Evolutionary conservation across 805 yeast species (phyloP), one percentile per base, ranked within the genome.

Genomic region (Henningerozyma blattae): DNA sequence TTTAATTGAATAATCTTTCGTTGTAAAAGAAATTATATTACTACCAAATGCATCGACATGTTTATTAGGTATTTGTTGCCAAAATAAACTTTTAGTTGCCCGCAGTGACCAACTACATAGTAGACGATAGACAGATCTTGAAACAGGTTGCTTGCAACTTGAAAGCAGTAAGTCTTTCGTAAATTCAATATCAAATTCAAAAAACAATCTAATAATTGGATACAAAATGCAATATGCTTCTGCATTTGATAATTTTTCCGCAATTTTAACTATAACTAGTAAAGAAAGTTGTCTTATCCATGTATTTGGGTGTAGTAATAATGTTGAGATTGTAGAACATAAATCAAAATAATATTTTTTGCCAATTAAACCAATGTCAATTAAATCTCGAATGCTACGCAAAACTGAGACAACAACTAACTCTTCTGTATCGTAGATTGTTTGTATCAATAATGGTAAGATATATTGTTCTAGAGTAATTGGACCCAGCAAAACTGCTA

Each of bases 401-500:
- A 89, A 50, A 0, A 84, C 89, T 34, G 72, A 70, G 4, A 81
- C 66, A 0, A 81, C 81, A 4, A 89, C 89, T 27, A 77, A 61
- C 45, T 83, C 95, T 47, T 89, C 95, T 0, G 78, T 72, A 52
- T 87, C 97, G 4, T 77, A 70, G 18, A 87, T 57, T 0, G 94
- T 78, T 52, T 91, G 97, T 1, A 82, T 65, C 40, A 91, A 59
- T 15, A 91, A 58, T 0, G 99, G 98, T 18, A 86, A 59, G 15
- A 91, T 72, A 48, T 87, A 91, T 44, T 85, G 94, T 45, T 89
- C 95, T 36, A 91, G 62, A 26, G 91, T 72, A 0, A 82, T 66
- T 0, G 77, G 72, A 0, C 98, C 98, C 13, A 87, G 75, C 49
- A 75, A 79, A 4, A 86, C 72, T 0, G 94, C 80, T 8, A 91